Evolutionary conservation across 805 yeast species (phyloP), one percentile per base, ranked within the genome.

Genomic region (Starmera dryadoides): DNA sequence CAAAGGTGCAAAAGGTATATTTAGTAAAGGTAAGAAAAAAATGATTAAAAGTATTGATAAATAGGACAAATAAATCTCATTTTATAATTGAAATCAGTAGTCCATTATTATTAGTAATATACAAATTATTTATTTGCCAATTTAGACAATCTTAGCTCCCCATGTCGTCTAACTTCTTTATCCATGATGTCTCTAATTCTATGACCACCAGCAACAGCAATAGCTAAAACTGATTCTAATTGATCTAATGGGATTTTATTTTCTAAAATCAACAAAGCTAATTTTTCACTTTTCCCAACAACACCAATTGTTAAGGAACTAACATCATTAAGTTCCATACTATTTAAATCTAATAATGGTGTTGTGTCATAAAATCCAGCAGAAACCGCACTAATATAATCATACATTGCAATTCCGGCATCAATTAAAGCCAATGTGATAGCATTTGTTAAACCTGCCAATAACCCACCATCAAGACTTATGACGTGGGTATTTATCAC

Each of bases 331-430:
- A 87, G 96, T 59, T 93, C 98, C 44, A 85, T 56, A 9, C 79
- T 69, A 57, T 86, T 87, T 42, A 89, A 72, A 57, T 91, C 98
- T 35, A 93, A 66, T 42, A 93, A 64, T 12, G 96, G 88, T 33
- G 75, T 79, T n/a, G 65, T 62, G 49, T 86, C 95, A 51, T 77
- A 80, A 17, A 86, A 61, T 0, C 97, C 97, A 5, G 88, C 84
- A 22, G 82, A 73, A 14, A 86, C 74, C 1, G 95, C 79, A 40
- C 87, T 75, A 14, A 91, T 82, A 56, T 86, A 89, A 57, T 93
- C 98, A 55, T 82, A 84, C 82, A 93, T 81, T 5, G 96, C 83
- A 34, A 93, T 81, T 36, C 98, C 98, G 2, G 98, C 97, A 62
- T 93, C 98, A 26, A 93, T 78, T 33, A 93, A 68, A 0, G 96